A percentile compares a stretch with the other conserved stretches of the same genome.
Evolutionary conservation across 2,329 filamentous ascomycete species (phyloP).

Genomic region (Fusarium sp.): DNA sequence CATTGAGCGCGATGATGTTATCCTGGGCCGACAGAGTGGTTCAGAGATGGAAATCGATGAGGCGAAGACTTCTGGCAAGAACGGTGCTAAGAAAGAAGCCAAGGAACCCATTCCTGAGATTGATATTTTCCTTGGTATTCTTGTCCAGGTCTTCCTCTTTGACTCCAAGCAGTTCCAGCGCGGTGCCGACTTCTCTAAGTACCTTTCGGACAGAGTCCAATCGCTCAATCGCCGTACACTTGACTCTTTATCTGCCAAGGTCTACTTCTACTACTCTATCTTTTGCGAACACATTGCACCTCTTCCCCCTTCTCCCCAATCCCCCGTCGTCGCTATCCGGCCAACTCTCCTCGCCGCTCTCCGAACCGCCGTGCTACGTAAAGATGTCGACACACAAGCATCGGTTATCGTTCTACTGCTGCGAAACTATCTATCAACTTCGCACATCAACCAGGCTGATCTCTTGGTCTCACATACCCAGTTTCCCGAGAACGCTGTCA

Average conservation of each 20-base stretch:
- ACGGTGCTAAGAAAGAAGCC: conserved; percentile 67
- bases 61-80: conserved; percentile 60
- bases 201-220: conserved; percentile 85
- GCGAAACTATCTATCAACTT: conserved; percentile 94
- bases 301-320: conserved; percentile 86
- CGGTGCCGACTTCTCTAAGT: conserved; percentile 84
- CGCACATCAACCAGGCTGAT: conserved; percentile 96
- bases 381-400: conserved; percentile 96
- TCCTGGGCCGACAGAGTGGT: conserved; percentile 64
- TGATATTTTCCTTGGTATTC: conserved; percentile 86
- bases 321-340: conserved; percentile 85
- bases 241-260: conserved; percentile 91
- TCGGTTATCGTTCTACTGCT: conserved; percentile 94
- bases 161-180: conserved; percentile 83
- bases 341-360: conserved; percentile 87
- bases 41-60: conserved; percentile 80
- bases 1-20: conserved; percentile 71
- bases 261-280: conserved; percentile 97
- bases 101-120: conserved; percentile 88
- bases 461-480: conserved; percentile 94
- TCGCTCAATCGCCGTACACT: conserved; percentile 90
- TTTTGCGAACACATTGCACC: conserved; percentile 93
- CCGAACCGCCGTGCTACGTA: conserved; percentile 92
- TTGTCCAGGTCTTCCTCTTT: conserved; percentile 86
- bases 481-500: conserved; percentile 92